Evolutionary conservation across 2,329 filamentous ascomycete species (phyloP).

Genomic region (Arthrobotrys pseudoclavata): DNA sequence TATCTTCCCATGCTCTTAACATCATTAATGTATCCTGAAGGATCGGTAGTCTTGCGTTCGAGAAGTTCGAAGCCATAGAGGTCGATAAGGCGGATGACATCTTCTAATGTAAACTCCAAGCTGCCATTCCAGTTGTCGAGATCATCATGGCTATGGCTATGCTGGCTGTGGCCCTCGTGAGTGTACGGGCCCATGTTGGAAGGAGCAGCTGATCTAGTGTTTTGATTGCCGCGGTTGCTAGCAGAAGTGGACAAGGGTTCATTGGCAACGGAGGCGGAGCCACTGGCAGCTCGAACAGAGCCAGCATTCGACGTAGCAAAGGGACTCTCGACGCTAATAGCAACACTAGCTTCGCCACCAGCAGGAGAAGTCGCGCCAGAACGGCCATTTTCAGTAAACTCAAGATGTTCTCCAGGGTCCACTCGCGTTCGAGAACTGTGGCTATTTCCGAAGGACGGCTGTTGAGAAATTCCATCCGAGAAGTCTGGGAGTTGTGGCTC

Average conservation of each 20-base stretch:
- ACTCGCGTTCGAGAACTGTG: not conserved
- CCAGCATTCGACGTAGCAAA: not conserved
- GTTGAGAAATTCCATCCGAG: not conserved
- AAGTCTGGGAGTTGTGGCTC: slow-evolving; percentile 14
- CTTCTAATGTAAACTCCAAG: slow-evolving; percentile 90
- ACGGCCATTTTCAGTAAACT: not conserved
- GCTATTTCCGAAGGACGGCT: not conserved
- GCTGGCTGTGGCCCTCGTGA: not conserved
- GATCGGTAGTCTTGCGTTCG: slow-evolving; percentile 72
- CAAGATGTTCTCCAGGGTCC: not conserved
- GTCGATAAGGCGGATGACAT: slow-evolving; percentile 82
- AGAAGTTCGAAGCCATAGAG: slow-evolving; percentile 83
- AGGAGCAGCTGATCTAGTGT: not conserved
- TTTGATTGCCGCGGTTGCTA: not conserved
- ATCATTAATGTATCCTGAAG: slow-evolving; percentile 90
- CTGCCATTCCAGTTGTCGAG: slow-evolving; percentile 71
- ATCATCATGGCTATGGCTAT: slow-evolving; percentile 19
- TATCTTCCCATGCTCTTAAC: slow-evolving; percentile 86
- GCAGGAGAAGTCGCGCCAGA: not conserved
- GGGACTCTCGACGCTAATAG: not conserved
- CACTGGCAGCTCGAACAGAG: not conserved
- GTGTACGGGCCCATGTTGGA: not conserved
- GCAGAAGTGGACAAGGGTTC: not conserved
- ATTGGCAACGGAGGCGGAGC: not conserved
- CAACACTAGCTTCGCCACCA: not conserved